Evolutionary conservation across 768 basidiomycete species (phyloP), one percentile per base, ranked within the genome.

Genomic region (Lenzites betulinus): DNA sequence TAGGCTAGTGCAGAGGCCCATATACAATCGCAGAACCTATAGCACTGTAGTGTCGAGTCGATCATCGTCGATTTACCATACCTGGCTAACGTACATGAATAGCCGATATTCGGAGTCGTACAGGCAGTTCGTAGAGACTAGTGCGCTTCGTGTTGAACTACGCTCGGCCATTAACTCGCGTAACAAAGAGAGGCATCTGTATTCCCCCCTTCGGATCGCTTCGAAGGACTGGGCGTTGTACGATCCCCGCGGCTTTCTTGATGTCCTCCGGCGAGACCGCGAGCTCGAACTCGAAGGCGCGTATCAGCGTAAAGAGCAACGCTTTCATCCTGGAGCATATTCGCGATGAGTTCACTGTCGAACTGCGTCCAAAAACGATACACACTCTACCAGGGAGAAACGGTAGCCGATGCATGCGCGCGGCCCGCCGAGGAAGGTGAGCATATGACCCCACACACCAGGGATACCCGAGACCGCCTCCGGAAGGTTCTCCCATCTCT

Each of bases 351-450:
- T 80, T 84, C 84, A 9, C 80, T 73, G 30, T 18, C 86, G 67
- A 7, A 12, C 46, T 7, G 25, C 23, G 46, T 33, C 30, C 26
- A 2, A 69, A 59, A 9, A 44, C 0, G 2, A 8, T 16, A 77
- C 83, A 39, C 60, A 85, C 83, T 86, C 86, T 15, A 82, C 74
- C 20, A 88, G 68, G 11, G 87, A 78, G 68, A 89, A 89, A 6
- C 83, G 79, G 68, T 83, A 88, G 0, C 87, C 86, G 33, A 89
- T 88, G 59, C 88, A 90, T 0, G 85, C 78, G 22, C 80, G 78
- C 13, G 85, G 83, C 2, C 88, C 88, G 25, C 84, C 85, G 3
- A 86, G 64, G 77, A 90, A 90, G 0, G 83, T 80, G 39, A 88
- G 67, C 62, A 83, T 64, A 62, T 87, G 80, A 15, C 81, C 78